Evolutionary conservation across 2,329 filamentous ascomycete genomes (phyloP).

Genomic region (Botrytis elliptica): DNA sequence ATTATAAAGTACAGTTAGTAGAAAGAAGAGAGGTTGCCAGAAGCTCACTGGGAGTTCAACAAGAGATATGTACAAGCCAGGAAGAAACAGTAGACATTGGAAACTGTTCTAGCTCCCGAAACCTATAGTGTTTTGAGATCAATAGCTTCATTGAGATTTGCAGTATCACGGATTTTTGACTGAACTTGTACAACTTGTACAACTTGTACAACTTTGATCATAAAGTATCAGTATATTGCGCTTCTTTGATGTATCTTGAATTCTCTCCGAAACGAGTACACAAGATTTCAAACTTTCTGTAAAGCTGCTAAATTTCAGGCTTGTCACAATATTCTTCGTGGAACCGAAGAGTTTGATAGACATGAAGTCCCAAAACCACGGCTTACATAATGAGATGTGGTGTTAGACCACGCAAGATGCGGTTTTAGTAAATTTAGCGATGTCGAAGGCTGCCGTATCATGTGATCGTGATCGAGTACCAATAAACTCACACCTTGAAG

Average conservation of each 20-base stretch:
- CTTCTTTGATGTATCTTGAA: no score
- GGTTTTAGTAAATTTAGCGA: not conserved
- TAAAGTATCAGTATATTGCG: not conserved
- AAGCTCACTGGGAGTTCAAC: not conserved
- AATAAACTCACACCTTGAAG: not conserved
- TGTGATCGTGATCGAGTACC: accelerated
- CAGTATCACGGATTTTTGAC: not conserved
- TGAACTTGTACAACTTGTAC: not conserved
- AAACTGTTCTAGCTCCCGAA: no score
- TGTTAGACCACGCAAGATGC: accelerated
- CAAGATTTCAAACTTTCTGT: not conserved
- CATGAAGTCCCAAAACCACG: not conserved
- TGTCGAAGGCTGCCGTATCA: accelerated
- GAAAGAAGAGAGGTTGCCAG: not conserved
- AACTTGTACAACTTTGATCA: not conserved
- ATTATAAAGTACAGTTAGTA: not conserved
- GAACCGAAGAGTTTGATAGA: not conserved
- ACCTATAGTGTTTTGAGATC: not conserved
- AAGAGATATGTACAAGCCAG: not conserved
- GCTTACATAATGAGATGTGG: not conserved
- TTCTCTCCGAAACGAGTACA: not conserved
- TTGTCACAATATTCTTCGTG: not conserved
- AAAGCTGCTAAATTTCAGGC: no score
- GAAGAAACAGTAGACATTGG: not conserved
- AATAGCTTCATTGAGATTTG: not conserved